Evolutionary conservation across 2,329 filamentous ascomycete species (phyloP).

Genomic region (Rhexocercosporidium sp.): DNA sequence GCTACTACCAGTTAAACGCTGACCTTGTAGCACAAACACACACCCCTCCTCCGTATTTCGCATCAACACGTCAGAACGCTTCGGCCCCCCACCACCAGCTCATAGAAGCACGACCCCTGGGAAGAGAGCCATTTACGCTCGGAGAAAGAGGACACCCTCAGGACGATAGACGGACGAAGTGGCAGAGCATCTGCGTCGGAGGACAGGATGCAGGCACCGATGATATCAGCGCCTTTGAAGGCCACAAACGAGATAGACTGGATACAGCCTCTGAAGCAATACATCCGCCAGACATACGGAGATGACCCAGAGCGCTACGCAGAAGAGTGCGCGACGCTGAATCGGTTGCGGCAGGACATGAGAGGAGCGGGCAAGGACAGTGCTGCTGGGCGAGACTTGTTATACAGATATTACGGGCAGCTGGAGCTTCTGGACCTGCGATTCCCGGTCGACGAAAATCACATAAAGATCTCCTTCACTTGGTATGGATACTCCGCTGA

Average conservation of each 20-base stretch:
- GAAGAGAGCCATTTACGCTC: background rate
- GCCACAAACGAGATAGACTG: slow-evolving; percentile 98
- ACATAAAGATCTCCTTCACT: slow-evolving; percentile 98
- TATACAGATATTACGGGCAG: slow-evolving; percentile 98
- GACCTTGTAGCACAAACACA: slow-evolving; percentile 14
- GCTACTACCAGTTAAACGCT: slow-evolving; percentile 26
- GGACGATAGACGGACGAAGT: slow-evolving; percentile 16
- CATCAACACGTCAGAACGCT: slow-evolving; percentile 22
- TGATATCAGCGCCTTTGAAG: slow-evolving; percentile 94
- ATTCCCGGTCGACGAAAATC: slow-evolving; percentile 97
- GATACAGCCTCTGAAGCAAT: slow-evolving; percentile 87
- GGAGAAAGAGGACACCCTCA: slow-evolving; percentile 40
- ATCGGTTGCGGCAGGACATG: slow-evolving; percentile 97
- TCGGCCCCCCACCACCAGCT: slow-evolving; percentile 18
- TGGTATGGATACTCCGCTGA: slow-evolving; percentile 64
- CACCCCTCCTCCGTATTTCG: slow-evolving; percentile 25
- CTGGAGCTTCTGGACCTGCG: slow-evolving; percentile 91
- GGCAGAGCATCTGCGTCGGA: slow-evolving; percentile 44
- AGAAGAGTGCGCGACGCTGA: slow-evolving; percentile 93
- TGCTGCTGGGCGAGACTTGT: slow-evolving; percentile 86
- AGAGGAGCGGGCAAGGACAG: slow-evolving; percentile 96
- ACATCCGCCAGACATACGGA: slow-evolving; percentile 92
- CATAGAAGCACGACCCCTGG: background rate
- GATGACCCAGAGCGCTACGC: slow-evolving; percentile 96
- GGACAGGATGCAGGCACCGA: slow-evolving; percentile 77